Conservation (phyloP, 352 stramenopile genomes). For the Globisporangium cystogenes region DNA sequence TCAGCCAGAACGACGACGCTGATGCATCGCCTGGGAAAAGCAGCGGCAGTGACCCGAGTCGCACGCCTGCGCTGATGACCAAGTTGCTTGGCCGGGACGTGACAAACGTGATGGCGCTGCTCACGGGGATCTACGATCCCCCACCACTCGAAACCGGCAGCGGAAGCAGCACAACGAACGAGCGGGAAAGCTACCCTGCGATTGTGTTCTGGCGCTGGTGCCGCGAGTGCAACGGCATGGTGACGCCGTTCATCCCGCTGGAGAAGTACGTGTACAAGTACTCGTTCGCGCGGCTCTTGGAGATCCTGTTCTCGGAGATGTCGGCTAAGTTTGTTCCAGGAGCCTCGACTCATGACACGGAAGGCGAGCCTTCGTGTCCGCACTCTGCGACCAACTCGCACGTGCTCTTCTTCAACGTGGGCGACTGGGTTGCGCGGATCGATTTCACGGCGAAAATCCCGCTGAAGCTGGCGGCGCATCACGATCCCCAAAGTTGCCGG, state of each 20-base stretch:
- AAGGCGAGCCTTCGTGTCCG: slow-evolving; percentile 15
- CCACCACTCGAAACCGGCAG: slow-evolving; percentile 8
- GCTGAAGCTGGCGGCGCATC: slow-evolving; percentile 20
- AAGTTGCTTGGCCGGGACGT: slow-evolving; percentile 28
- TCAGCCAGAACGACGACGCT: slow-evolving; percentile 25
- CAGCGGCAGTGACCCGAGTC: slow-evolving; percentile 5
- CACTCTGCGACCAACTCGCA: slow-evolving; percentile 57
- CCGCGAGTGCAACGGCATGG: slow-evolving; percentile 89
- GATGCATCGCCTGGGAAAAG: slow-evolving; percentile 6
- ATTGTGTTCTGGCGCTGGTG: slow-evolving; percentile 98
- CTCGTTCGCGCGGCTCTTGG: slow-evolving; percentile 97
- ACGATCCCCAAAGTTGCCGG: slow-evolving; percentile 7
- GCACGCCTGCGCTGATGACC: slow-evolving; percentile 16
- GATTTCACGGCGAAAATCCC: slow-evolving; percentile 44
- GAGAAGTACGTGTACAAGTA: slow-evolving; percentile 96
- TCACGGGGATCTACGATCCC: slow-evolving; percentile 27
- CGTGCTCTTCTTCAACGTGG: slow-evolving; percentile 81
- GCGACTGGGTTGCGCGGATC: slow-evolving; percentile 63
- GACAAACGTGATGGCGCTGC: slow-evolving; percentile 35
- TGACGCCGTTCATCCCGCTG: slow-evolving; percentile 87
- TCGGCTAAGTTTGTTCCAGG: slow-evolving; percentile 42
- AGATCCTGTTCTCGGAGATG: slow-evolving; percentile 92
- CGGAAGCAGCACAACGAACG: slow-evolving; percentile 8
- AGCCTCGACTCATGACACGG: slow-evolving; percentile 6
- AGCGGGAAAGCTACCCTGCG: slow-evolving; percentile 31